Base-by-base conservation (phyloP, 306 rosid genomes). In the Casuarina equisetifolia region DNA sequence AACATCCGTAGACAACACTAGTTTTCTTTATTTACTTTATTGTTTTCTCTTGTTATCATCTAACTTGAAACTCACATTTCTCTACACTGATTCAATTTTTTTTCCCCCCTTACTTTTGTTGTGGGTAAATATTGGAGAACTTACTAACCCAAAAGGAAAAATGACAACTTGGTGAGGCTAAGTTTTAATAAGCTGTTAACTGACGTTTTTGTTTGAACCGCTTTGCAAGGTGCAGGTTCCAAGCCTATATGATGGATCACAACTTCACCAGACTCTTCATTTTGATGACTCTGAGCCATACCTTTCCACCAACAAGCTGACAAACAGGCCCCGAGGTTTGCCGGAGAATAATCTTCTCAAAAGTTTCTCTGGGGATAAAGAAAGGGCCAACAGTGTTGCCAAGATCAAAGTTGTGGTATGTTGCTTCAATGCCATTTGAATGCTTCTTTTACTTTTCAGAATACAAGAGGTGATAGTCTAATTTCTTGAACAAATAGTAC, bases 381-480 rank as follows among this genome's bases (percentile, higher is more conserved):
- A 92, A 74, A 89, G 86, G 87, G 86, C 93, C 74, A 90, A 85
- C 74, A 89, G 75, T 83, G 93, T 89, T 61, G 96, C 96, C 69
- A 92, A 90, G 85, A 92, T 90, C 84, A 89, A 90, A 92, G 97
- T 92, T 51, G 93, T 85, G 93, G 97, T 92, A 88, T 81, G 96
- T 64, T 69, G 73, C 43, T 74, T 35, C 36, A 67, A 80, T 44
- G 0, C 12, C 42, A 35, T 66, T 71, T 72, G 38, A 70, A 55
- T 70, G 73, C 52, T 32, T 25, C 11, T 1, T 11, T 32, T 42
- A n/a, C 44, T 79, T 57, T 40, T 19, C 68, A 45, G 3, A 13
- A 10, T 70, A 70, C 70, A 16, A 76, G 59, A 57, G 3, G 49
- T 35, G 55, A 61, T 9, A 25, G 63, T 82, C 53, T 73, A 12